phyloP scores from a whole-genome alignment of 345 rosid genomes.

The Citrus sp. region DNA sequence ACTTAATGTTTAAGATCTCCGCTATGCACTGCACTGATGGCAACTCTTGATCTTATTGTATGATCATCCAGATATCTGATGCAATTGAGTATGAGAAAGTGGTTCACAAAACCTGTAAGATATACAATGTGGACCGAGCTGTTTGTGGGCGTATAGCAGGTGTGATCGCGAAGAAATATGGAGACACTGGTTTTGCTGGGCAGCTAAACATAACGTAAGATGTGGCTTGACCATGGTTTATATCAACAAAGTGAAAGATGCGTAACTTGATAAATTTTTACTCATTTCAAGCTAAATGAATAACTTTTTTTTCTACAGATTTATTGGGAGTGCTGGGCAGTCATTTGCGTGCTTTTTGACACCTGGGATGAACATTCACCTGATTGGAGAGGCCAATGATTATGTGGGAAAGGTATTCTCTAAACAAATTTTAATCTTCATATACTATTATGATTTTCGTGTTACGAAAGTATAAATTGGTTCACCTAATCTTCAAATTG shows the following conservation, averaged over 20 bases:
- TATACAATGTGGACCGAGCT: conserved; percentile 94
- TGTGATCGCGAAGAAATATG: conserved; percentile 86
- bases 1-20: neutral
- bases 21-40: neutral
- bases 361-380: conserved; percentile 90
- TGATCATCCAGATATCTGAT: conserved; percentile 50
- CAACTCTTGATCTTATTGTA: neutral
- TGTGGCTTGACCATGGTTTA: conserved; percentile 5
- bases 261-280: neutral
- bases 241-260: neutral
- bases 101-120: conserved; percentile 61
- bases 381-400: conserved; percentile 96
- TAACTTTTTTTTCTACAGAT: conserved; percentile 41
- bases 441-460: neutral
- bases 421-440: neutral
- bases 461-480: neutral
- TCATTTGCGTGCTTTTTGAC: conserved; percentile 95
- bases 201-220: conserved; percentile 92
- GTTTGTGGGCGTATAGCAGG: conserved; percentile 96
- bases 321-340: conserved; percentile 95
- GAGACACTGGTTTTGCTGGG: conserved; percentile 98
- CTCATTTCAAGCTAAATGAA: conserved; percentile 18
- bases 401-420: conserved; percentile 89
- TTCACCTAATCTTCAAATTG: neutral
- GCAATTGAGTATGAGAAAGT: conserved; percentile 86